Evolutionary conservation across 345 rosid genomes (phyloP).

Genomic region (Salix purpurea): DNA sequence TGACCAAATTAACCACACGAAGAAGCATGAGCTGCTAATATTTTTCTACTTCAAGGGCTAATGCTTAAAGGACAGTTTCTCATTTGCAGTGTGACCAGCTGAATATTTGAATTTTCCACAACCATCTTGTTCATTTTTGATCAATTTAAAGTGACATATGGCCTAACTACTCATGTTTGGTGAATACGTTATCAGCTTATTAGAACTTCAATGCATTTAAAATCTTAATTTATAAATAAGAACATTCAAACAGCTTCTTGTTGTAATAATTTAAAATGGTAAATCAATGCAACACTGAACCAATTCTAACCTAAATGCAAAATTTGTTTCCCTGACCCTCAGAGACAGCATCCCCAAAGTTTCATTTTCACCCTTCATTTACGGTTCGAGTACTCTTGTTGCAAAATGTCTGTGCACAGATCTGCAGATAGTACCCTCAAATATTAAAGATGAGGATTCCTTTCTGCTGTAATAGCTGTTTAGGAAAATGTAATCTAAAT

Average conservation of each 20-base stretch:
- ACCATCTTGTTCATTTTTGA: not conserved
- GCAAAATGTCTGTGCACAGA: not conserved
- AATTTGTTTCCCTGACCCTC: not conserved
- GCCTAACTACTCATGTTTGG: not conserved
- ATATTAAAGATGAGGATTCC: not conserved
- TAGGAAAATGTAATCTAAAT: not conserved
- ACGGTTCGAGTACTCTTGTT: not conserved
- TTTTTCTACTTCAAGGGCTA: not conserved
- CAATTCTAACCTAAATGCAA: not conserved
- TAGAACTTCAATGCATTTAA: not conserved
- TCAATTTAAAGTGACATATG: not conserved
- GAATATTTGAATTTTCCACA: not conserved
- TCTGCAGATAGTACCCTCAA: not conserved
- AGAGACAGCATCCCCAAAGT: not conserved
- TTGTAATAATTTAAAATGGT: not conserved
- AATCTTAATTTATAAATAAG: not conserved
- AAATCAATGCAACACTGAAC: not conserved
- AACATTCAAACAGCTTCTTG: not conserved
- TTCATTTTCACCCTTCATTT: not conserved
- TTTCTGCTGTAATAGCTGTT: not conserved
- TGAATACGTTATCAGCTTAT: not conserved
- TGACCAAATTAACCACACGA: not conserved
- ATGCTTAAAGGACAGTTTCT: not conserved
- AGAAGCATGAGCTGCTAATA: not conserved
- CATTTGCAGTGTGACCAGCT: not conserved